Base-by-base conservation (phyloP, 2,329 filamentous ascomycete genomes). In the Clathrospora elynae region DNA sequence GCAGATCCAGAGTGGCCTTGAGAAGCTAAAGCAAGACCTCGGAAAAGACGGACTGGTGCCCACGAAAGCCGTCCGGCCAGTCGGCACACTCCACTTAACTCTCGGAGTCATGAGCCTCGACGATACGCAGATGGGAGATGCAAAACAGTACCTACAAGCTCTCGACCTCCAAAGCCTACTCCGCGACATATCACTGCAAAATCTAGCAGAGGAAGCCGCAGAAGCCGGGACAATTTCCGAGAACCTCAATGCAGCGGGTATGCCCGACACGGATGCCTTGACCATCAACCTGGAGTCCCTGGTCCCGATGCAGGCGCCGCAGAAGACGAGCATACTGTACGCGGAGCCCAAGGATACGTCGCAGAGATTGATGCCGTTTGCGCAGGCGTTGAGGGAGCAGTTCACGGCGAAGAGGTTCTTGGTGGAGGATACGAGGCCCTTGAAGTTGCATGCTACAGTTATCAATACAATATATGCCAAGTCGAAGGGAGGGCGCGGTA, bases 21-120 rank as follows among this genome's bases (percentile, higher is more conserved):
- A 76, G 4, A 62, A 75, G 5, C 91, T 95, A 64, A 77, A 74
- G 43, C n/a, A 49, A 26, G 71, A 79, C 18, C 80, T 85, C 14
- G 44, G 41, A 14, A 47, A 33, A 8, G 44, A 49, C 7, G 35
- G 43, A 2, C 11, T 75, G 5, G 72, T 92, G 7, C 86, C 87
- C 0, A 66, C 75, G 20, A 79, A 79, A 40, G 89, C 90, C 2
- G 73, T 96, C 35, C 77, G 90, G 18, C 90, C 90, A 0, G 71
- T 88, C 0, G 88, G 88, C 0, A 90, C 90, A 1, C 71, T 96
- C 33, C 92, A 97, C 70, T 74, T 95, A 2, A 96, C 91, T 0
- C 76, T 96, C 0, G 91, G 90, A 0, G 87, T 95, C 1, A 91
- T 96, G 87, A 86, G 80, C 52, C 78, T 96, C 3, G 75, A 73